phyloP scores from a whole-genome alignment of 2,329 filamentous ascomycete species.

The Botryotinia convoluta region DNA sequence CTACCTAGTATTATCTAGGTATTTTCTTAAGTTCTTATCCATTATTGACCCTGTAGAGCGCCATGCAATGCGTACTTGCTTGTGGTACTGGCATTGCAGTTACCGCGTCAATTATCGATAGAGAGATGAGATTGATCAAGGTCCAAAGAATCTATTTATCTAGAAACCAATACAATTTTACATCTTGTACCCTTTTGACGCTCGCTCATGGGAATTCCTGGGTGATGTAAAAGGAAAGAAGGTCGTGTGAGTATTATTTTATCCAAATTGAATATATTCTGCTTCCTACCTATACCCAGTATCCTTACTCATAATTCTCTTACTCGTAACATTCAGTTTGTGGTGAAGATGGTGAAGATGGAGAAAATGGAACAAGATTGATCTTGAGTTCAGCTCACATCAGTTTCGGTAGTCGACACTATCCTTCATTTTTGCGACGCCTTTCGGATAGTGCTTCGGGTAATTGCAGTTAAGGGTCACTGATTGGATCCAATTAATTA shows the following conservation, averaged over 20 bases:
- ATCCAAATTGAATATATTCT: background rate
- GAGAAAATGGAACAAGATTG: background rate
- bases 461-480: slow-evolving; percentile 4
- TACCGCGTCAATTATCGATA: background rate
- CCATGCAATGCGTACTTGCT: background rate
- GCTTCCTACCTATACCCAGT: background rate
- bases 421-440: slow-evolving; percentile 19
- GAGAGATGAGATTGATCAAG: background rate
- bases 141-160: slow-evolving; percentile 2
- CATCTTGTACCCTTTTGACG: background rate
- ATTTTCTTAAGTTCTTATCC: background rate
- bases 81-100: background rate
- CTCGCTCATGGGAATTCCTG: background rate
- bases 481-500: slow-evolving; percentile 10
- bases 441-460: slow-evolving; percentile 21
- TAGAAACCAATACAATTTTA: slow-evolving; percentile 7
- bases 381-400: slow-evolving; percentile 13
- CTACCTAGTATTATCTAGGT: background rate
- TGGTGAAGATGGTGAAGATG: slow-evolving; percentile 4
- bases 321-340: background rate
- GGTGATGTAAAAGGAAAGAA: background rate
- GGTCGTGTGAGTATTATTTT: background rate
- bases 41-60: slow-evolving; percentile 1
- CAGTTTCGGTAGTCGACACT: slow-evolving; percentile 21
- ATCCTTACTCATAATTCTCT: background rate